Base-by-base conservation (phyloP, 2,329 filamentous ascomycete species). In the Fusarium xyrophilum region DNA sequence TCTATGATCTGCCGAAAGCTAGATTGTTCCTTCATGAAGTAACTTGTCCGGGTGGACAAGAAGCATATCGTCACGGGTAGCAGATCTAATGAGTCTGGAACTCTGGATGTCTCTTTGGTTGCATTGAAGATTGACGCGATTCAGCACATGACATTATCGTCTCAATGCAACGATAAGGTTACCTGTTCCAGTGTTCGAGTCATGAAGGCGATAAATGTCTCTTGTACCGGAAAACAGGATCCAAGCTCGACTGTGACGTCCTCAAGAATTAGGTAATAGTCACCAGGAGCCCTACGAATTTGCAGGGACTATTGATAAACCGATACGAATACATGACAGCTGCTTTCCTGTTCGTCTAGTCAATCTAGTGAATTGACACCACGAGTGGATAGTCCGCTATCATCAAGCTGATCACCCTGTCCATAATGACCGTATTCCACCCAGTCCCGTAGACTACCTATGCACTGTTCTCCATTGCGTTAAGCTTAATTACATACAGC, bases 251-350 rank as follows among this genome's bases (percentile, higher is more conserved):
- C 21, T 25, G 19, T 14, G 15, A 33, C 15, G 6, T 33, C 2
- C 15, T 19, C 11, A 33, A 33, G 44, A 25, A 19, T 25, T 19
- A 3, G 13, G 17, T 17, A 33, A 48, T 47, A 1, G 11, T 25
- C 21, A 2, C 12, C 9, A 2, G 1, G 1, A 6, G 3, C 14
- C n/a, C 12, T 48, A 0, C 46, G 9, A 35, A 9, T 25, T 25
- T 36, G 3, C 13, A 25, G 11, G 30, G 9, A 12, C 30, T n/a
- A 32, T 17, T 6, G 12, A n/a, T 25, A 25, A 25, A 15, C 15
- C 11, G 4, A 23, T 17, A 5, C n/a, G n/a, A 7, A 10, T 47
- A 23, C 6, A 9, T 13, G 11, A 19, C 7, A 32, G 2, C 28
- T 19, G n/a, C 15, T 6, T 32, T 32, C 44, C n/a, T 28, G 32